A percentile compares a stretch with the other conserved stretches of the same genome.
phyloP scores from a whole-genome alignment of 257 asterid species.

The Solanum pimpinellifolium region DNA sequence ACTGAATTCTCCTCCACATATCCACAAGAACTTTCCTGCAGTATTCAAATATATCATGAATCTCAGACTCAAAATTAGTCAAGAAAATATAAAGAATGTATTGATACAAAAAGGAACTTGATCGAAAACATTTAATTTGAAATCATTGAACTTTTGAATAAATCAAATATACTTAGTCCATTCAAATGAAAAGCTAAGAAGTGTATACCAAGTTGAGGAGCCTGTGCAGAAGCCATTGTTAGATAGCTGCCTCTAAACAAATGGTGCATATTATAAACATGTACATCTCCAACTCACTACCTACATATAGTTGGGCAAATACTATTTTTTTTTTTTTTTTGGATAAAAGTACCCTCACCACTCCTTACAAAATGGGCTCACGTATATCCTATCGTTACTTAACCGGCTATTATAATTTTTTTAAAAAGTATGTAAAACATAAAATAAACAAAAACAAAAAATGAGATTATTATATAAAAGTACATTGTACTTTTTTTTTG shows the following conservation, averaged over 20 bases:
- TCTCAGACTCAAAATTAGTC: background rate
- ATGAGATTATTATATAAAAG: background rate
- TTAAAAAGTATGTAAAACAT: background rate
- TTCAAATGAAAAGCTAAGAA: background rate
- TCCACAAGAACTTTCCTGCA: constrained; percentile 32
- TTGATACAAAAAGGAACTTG: background rate
- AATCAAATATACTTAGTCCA: background rate
- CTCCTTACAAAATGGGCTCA: too few species aligned
- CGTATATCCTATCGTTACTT: too few species aligned
- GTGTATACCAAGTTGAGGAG: background rate
- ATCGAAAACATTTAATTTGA: background rate
- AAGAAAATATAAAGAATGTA: background rate
- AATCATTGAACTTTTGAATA: background rate
- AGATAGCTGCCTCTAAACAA: background rate
- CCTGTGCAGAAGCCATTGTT: background rate
- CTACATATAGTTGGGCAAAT: background rate
- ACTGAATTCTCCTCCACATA: constrained; percentile 26
- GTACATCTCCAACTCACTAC: background rate
- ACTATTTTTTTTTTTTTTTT: too few species aligned
- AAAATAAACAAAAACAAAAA: background rate
- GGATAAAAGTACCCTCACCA: too few species aligned
- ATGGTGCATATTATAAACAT: background rate
- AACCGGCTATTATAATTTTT: too few species aligned
- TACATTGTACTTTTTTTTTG: background rate
- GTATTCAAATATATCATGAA: background rate